These are phyloP conservation scores for Prunus mume DNA, from an alignment of 306 rosid genomes.

Conservation along the genomic window DNA sequence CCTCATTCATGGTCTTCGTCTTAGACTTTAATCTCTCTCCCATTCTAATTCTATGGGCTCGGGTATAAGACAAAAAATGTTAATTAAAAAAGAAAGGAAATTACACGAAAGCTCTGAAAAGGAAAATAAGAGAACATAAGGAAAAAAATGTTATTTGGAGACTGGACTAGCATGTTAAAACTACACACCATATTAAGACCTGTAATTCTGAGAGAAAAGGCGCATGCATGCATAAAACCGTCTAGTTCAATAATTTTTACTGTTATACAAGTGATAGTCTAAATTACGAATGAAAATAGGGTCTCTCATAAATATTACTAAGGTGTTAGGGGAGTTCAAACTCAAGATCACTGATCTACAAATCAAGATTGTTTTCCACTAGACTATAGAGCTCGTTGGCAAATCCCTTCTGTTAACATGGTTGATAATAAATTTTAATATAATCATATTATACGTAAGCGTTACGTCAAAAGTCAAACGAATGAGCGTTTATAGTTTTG, in stretches of 20 bases:
- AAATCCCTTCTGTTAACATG: too few relatives aligned
- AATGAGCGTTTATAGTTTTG: too few relatives aligned
- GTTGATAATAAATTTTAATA: too few relatives aligned
- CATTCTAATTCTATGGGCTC: constrained; percentile 2
- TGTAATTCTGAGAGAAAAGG: background rate
- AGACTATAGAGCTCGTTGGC: accelerated
- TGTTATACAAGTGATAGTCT: too few relatives aligned
- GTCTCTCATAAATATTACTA: too few relatives aligned
- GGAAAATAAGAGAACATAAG: background rate
- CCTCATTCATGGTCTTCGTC: background rate
- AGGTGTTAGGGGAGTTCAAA: accelerated
- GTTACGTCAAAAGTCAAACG: too few relatives aligned
- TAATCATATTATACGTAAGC: too few relatives aligned
- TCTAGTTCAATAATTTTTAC: background rate
- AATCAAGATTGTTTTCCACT: too few relatives aligned
- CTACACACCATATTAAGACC: too few relatives aligned
- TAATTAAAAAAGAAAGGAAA: too few relatives aligned
- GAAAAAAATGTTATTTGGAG: too few relatives aligned
- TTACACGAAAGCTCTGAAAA: background rate
- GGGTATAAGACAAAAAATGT: too few relatives aligned
- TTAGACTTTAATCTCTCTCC: constrained; percentile 21
- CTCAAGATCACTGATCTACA: accelerated
- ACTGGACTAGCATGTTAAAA: background rate
- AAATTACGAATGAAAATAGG: accelerated
- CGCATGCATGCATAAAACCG: background rate